Evolutionary conservation across 495 filamentous ascomycete genomes (phyloP), one percentile per base, ranked within the genome.

Genomic region (Letharia columbiana): DNA sequence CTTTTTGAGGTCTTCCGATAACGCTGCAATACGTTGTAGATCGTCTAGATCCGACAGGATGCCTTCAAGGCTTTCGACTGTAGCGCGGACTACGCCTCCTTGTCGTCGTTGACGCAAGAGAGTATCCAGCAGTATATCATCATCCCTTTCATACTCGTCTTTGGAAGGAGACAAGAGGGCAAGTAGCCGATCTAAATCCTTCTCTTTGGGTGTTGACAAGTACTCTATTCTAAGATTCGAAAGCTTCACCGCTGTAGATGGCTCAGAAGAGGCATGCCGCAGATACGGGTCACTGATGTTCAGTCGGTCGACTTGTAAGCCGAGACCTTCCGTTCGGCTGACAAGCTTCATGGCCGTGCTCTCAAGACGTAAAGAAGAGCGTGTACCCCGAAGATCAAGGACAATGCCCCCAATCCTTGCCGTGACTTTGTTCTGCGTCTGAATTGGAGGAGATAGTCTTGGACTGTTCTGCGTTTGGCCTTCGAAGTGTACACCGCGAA

Each of bases 41-140:
- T 87, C 83, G 41, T 83, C 78, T 15, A 89, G 70, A 54, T 83
- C 83, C 2, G 79, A 78, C 15, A 92, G 73, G 1, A 77, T 73
- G 35, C 86, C 74, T 60, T 84, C 84, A 33, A 90, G 70, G 33
- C 76, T 81, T n/a, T 82, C 82, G 28, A 94, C 74, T 7, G 82
- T 86, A 33, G 88, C 73, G 47, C 90, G 87, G 56, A 96, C 81
- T 23, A 97, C 88, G n/a, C 88, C 83, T 3, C 93, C 95, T 73
- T 97, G 92, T 70, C 86, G 84, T 63, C 95, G 80, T 74, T 99
- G 95, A n/a, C 90, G 83, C 33, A 98, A 77, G 3, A 99, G 81
- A 0, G 89, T 96, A 67, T 98, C 94, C 15, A 98, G 81, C 78
- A 99, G 85, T 66, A 99, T 96, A 71, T 97, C 95, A 70, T 96